Percentiles rank a stretch among this genome's conserved stretches.
These are phyloP conservation scores for Oryza australiensis DNA, from an alignment of 176 grass and related monocot genomes.

Conservation along the genomic window DNA sequence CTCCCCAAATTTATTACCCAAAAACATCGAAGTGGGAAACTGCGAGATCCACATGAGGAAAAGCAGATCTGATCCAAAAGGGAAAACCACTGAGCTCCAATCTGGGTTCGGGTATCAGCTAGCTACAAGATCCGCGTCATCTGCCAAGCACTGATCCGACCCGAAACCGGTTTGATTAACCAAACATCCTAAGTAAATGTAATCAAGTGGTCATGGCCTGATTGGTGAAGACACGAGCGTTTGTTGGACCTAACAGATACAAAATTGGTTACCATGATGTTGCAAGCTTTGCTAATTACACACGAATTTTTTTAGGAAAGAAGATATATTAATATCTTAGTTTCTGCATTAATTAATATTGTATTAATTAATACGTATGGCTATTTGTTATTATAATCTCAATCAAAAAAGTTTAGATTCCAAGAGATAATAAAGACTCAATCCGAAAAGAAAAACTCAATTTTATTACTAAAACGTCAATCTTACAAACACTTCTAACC, in stretches of 20 bases:
- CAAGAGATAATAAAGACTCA: no score
- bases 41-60: slow-evolving; percentile 4
- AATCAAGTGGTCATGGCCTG: background rate
- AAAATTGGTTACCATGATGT: background rate
- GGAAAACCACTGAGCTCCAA: background rate
- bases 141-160: background rate
- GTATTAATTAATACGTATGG: no score
- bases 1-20: background rate
- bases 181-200: slow-evolving; percentile 13
- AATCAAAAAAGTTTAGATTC: no score
- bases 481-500: no score
- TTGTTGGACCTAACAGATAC: slow-evolving; percentile 41
- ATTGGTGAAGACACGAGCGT: background rate
- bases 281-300: background rate
- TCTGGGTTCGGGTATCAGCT: background rate
- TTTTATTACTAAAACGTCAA: no score
- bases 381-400: no score
- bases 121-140: background rate
- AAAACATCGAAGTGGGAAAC: background rate
- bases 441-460: no score
- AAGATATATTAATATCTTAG: no score
- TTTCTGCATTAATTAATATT: no score
- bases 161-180: background rate
- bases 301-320: slow-evolving; percentile 7
- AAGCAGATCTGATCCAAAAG: slow-evolving; percentile 18